Evolutionary conservation across 2,329 filamentous ascomycete species (phyloP).

Genomic region (Lojkania enalia): DNA sequence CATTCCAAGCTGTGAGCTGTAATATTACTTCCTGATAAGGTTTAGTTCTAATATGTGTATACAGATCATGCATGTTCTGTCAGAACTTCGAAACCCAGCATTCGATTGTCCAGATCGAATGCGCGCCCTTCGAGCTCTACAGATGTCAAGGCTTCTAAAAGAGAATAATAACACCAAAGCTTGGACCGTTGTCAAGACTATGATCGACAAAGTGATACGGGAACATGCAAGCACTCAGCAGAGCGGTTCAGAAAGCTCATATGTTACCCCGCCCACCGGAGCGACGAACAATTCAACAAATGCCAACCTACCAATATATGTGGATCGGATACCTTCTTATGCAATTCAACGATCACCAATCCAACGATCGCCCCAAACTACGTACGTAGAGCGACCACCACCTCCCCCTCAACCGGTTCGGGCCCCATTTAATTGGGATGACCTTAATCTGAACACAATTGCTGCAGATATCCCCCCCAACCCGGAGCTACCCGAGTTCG

Average conservation of each 20-base stretch:
- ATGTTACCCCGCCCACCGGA: conserved; percentile 13
- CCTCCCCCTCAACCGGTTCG: conserved; percentile 13
- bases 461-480: conserved; percentile 29
- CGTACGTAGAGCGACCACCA: not conserved
- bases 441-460: conserved; percentile 41
- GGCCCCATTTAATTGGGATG: conserved; percentile 32
- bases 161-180: conserved; percentile 41
- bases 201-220: conserved; percentile 43
- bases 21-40: not conserved
- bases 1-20: conserved; percentile 29
- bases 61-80: conserved; percentile 44
- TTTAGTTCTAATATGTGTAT: not conserved
- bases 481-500: conserved; percentile 38
- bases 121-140: conserved; percentile 39
- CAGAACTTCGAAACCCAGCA: conserved; percentile 43
- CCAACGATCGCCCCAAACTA: conserved; percentile 1
- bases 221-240: conserved; percentile 25
- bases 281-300: not conserved
- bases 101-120: conserved; percentile 41
- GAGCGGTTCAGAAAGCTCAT: conserved; percentile 15
- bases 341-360: conserved; percentile 9
- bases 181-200: conserved; percentile 42
- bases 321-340: conserved; percentile 13
- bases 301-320: conserved; percentile 5
- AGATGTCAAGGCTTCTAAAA: conserved; percentile 35